Conservation (phyloP, 2,329 filamentous ascomycete species). For the Raffaelea ambrosiae region DNA sequence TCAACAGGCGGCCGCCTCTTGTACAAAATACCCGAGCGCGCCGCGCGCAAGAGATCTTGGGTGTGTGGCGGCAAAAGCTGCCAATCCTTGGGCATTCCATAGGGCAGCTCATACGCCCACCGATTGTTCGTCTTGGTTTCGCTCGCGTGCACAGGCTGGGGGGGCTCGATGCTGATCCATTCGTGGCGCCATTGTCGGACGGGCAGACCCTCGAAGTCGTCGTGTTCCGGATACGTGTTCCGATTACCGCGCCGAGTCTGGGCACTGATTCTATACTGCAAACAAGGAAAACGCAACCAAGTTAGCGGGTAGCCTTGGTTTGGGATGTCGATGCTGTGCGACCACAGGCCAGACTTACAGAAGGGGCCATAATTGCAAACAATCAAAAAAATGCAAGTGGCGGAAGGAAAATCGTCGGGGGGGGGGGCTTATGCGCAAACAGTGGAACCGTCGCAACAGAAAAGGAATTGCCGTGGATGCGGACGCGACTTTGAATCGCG, state of each 20-base stretch:
- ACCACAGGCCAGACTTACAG: slow-evolving; percentile 1
- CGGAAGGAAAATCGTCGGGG: not conserved
- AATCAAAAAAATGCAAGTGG: not conserved
- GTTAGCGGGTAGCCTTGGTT: no score
- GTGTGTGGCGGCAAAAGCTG: slow-evolving; percentile 69
- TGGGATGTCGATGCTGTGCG: no score
- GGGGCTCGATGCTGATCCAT: slow-evolving; percentile 58
- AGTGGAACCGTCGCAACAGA: no score
- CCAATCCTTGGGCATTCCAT: slow-evolving; percentile 78
- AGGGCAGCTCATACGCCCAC: slow-evolving; percentile 68
- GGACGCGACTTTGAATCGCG: no score
- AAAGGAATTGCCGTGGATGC: no score
- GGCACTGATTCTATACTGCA: slow-evolving; percentile 13
- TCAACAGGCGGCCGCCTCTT: slow-evolving; percentile 59
- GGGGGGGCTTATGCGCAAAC: no score
- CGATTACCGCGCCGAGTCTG: slow-evolving; percentile 51
- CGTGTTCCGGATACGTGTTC: slow-evolving; percentile 48
- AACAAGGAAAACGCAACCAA: not conserved
- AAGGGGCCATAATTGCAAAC: not conserved
- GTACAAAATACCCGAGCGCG: slow-evolving; percentile 66
- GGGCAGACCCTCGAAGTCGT: slow-evolving; percentile 65
- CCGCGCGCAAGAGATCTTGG: slow-evolving; percentile 73
- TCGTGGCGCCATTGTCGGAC: slow-evolving; percentile 84
- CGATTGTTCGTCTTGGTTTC: slow-evolving; percentile 48
- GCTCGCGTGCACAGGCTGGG: slow-evolving; percentile 52